A percentile compares a stretch with the other conserved stretches of the same genome.
Conservation (phyloP, 805 yeast species). For the Cyberlindnera bimundalis region DNA sequence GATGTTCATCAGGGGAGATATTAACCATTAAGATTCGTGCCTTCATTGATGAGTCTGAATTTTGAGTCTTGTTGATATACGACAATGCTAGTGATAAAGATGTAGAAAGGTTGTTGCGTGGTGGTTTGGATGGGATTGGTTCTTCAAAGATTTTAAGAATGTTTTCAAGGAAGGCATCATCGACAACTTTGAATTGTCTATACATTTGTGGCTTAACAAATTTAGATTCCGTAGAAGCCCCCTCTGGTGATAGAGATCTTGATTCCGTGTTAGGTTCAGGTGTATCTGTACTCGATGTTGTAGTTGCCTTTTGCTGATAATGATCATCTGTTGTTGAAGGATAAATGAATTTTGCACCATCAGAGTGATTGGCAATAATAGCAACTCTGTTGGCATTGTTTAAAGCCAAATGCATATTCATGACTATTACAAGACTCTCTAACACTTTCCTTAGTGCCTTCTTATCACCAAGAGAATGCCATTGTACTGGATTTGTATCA, state of each 20-base stretch:
- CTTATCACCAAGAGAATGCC: slow-evolving; percentile 35
- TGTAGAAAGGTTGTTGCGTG: slow-evolving; percentile 58
- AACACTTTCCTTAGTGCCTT: slow-evolving; percentile 37
- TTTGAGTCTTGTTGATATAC: slow-evolving; percentile 59
- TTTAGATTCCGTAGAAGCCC: slow-evolving; percentile 14
- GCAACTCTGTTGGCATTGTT: slow-evolving; percentile 84
- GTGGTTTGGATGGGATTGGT: slow-evolving; percentile 29
- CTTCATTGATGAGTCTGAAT: slow-evolving; percentile 44
- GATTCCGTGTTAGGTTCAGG: slow-evolving; percentile 2
- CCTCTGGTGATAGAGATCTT: slow-evolving; percentile 18
- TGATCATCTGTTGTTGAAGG: slow-evolving; percentile 38
- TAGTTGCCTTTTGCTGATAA: neutral
- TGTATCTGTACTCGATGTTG: neutral
- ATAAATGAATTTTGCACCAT: slow-evolving; percentile 65
- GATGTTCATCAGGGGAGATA: slow-evolving; percentile 68
- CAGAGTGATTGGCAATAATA: slow-evolving; percentile 69
- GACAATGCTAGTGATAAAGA: slow-evolving; percentile 82
- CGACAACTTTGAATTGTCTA: slow-evolving; percentile 76
- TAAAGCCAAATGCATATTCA: slow-evolving; percentile 85
- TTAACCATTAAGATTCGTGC: slow-evolving; percentile 64
- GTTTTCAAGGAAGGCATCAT: slow-evolving; percentile 64
- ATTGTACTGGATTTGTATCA: slow-evolving; percentile 64
- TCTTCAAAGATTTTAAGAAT: slow-evolving; percentile 39
- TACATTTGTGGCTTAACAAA: slow-evolving; percentile 65
- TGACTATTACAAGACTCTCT: slow-evolving; percentile 64